Evolutionary conservation across 176 grass and related monocot genomes (phyloP), one percentile per base, ranked within the genome.

Genomic region (Raddia distichophylla): DNA sequence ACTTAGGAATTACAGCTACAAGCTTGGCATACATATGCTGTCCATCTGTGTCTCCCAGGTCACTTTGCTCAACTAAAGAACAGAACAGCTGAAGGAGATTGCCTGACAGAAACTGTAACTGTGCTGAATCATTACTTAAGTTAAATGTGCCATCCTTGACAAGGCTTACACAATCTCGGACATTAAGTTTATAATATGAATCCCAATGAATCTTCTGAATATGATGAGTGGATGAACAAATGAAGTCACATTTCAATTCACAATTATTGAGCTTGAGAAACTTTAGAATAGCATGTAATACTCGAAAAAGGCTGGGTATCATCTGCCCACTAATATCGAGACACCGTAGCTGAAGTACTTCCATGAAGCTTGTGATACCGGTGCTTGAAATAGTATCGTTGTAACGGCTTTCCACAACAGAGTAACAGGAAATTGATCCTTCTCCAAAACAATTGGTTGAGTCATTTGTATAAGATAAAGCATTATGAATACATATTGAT

Each of bases 61-160:
- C 77, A 66, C 70, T 90, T 83, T 93, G 73, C 33, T 91, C 83
- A 89, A 91, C 33, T 76, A 93, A 89, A 14, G 92, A 95, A 82
- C 95, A 87, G 34, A 98, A 20, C 20, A 98, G 85, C 60, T 98
- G 95, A 88, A 95, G 90, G 75, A 95, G 73, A 79, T 82, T 75
- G 34, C 86, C 89, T 62, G 73, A 55, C 77, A 98, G 71, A 81
- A 93, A 72, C 78, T 55, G 56, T 71, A 70, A 84, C 67, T 64
- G 65, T 80, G 65, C 45, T 58, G 22, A 79, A 73, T 63, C 71
- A 72, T 59, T 76, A 72, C 50, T 77, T 64, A 42, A 58, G 17
- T 27, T 66, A 69, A 67, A 60, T 74, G n/a, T 65, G 20, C 15
- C 46, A 84, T 81, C 59, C n/a, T 56, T 81, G 40, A 7, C 60